Evolutionary conservation across 2,329 filamentous ascomycete species (phyloP), one percentile per base, ranked within the genome.

Genomic region (Sphaerulina vaccinii): DNA sequence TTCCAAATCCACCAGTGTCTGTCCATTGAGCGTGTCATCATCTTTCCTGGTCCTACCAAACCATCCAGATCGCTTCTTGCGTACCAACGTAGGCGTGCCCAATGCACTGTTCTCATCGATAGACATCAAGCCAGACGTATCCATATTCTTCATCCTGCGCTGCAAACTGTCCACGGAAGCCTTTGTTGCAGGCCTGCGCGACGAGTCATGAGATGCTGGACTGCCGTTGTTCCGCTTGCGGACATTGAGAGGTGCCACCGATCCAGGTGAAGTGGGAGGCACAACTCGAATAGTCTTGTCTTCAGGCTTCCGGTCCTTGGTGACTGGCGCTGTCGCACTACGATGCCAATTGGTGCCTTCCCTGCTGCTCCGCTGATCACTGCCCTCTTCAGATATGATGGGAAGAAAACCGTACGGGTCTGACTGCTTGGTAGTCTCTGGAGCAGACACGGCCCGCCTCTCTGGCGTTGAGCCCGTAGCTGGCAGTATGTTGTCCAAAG

Each of bases 271-370:
- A 29, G 77, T 78, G 8, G 75, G 73, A 22, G 78, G 73, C 2
- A 85, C 80, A 57, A 84, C 70, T 10, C 82, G 75, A 37, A 85
- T 80, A 0, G 81, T 84, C 23, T 72, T 68, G 39, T 64, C 64
- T 21, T 62, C 54, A 62, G 62, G 19, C 65, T 65, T 54, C 57
- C 67, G 52, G 52, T 64, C 49, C 50, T 65, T 57, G 37, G 54
- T 51, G 10, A 70, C 51, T 16, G 75, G 73, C 35, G 73, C 72
- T 63, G 74, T 77, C 53, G 73, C 68, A 54, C 68, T 67, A 38
- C 68, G 64, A 44, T 67, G 64, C 67, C 68, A 73, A 64, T 70
- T 71, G 45, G 54, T 60, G 32, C 58, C 64, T 49, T 70, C 65
- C 47, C 55, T 59, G 50, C 62, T 67, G 50, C 56, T 64, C 35